A percentile compares a stretch with the other conserved stretches of the same genome.
Evolutionary conservation across 768 basidiomycete genomes (phyloP).

Genomic region (Collybia sp.): DNA sequence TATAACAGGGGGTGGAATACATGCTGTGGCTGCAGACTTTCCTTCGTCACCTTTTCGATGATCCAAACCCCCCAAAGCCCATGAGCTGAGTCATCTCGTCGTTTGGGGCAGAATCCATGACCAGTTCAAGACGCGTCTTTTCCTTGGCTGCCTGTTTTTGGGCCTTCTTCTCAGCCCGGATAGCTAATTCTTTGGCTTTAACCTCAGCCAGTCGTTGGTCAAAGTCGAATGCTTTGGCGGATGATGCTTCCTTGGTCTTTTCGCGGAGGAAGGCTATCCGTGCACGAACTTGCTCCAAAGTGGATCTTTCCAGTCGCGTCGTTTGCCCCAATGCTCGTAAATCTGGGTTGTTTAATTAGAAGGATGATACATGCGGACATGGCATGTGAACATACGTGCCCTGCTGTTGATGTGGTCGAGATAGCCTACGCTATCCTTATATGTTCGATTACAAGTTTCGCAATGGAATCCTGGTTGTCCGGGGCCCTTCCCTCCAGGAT

Average conservation of each 20-base stretch:
- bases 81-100: conserved; percentile 76
- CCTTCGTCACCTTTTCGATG: conserved; percentile 65
- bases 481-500: conserved; percentile 74
- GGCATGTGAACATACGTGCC: conserved; percentile 57
- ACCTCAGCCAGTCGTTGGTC: conserved; percentile 83
- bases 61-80: conserved; percentile 91
- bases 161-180: conserved; percentile 71
- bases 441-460: conserved; percentile 84
- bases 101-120: conserved; percentile 47
- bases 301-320: conserved; percentile 86
- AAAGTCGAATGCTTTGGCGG: conserved; percentile 93
- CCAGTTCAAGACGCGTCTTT: conserved; percentile 61
- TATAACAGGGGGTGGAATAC: conserved; percentile 22
- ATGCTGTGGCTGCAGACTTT: conserved; percentile 9
- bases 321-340: conserved; percentile 93
- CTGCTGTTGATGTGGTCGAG: conserved; percentile 95
- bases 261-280: conserved; percentile 86
- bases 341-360: conserved; percentile 46
- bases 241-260: conserved; percentile 77
- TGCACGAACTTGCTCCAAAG: conserved; percentile 87
- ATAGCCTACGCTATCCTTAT: conserved; percentile 92
- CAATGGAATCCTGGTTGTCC: conserved; percentile 95
- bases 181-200: conserved; percentile 61
- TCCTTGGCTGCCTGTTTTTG: conserved; percentile 78
- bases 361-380: conserved; percentile 1